Percentiles rank a stretch among this genome's conserved stretches.
phyloP scores from a whole-genome alignment of 2,329 filamentous ascomycete genomes.

The Colletotrichum graminicola region DNA sequence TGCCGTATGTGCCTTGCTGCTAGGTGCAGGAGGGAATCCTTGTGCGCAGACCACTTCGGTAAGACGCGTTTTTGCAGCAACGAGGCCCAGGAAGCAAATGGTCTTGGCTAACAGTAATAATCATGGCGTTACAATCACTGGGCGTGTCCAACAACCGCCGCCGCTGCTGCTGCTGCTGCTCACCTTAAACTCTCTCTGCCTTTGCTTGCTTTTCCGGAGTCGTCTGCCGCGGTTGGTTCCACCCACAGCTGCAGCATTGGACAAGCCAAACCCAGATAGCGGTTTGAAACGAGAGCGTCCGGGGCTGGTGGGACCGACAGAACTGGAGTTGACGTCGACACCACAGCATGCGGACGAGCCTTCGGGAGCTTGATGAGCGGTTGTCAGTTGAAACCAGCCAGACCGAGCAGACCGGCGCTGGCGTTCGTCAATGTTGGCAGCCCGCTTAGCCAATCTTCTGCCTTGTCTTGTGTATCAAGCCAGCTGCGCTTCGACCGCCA shows the following conservation, averaged over 20 bases:
- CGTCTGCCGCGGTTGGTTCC: not conserved
- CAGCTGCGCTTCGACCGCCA: constrained; percentile 30
- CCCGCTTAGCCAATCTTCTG: constrained; percentile 22
- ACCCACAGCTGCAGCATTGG: not conserved
- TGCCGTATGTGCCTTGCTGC: constrained; percentile 10
- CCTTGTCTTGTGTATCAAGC: constrained; percentile 15
- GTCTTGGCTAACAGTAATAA: not conserved
- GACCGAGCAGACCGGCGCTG: constrained; percentile 22
- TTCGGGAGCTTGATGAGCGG: constrained; percentile 12
- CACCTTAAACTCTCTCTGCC: not conserved
- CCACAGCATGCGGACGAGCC: constrained; percentile 22
- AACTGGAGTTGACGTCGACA: constrained; percentile 13
- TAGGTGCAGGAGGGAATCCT: constrained; percentile 12
- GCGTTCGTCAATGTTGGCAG: constrained; percentile 21
- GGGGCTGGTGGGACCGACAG: constrained; percentile 28
- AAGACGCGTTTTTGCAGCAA: constrained; percentile 22
- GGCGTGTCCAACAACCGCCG: not conserved
- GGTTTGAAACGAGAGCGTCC: constrained; percentile 33
- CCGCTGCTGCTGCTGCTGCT: too few species aligned
- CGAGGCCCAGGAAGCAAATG: constrained; percentile 9
- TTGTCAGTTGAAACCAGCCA: constrained; percentile 39
- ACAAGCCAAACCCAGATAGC: constrained; percentile 9
- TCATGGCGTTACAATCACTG: not conserved
- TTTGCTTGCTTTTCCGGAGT: constrained; percentile 1
- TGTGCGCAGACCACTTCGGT: constrained; percentile 27